phyloP scores from a whole-genome alignment of 2,329 filamentous ascomycete species.

The Talaromyces sp. region DNA sequence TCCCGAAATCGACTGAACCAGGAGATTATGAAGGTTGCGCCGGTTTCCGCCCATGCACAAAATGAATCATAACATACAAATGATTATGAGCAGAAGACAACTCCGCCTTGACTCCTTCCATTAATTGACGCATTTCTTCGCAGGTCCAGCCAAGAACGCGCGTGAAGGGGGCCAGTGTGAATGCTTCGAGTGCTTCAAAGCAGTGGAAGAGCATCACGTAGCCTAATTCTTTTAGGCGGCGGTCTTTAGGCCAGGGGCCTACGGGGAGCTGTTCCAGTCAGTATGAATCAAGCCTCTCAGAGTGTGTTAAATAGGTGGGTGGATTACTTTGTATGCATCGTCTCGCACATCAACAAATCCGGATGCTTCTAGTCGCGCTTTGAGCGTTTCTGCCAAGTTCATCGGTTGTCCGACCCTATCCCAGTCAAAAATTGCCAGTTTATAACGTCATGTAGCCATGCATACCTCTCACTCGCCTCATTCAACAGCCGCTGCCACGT shows the following conservation, averaged over 20 bases:
- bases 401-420: slow-evolving; percentile 14
- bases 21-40: background rate
- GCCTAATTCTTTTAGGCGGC: slow-evolving; percentile 25
- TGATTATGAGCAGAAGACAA: slow-evolving; percentile 22
- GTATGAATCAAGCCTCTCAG: background rate
- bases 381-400: slow-evolving; percentile 10
- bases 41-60: slow-evolving; percentile 23
- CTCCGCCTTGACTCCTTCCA: slow-evolving; percentile 23
- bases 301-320: background rate
- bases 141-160: slow-evolving; percentile 26
- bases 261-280: slow-evolving; percentile 19
- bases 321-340: slow-evolving; percentile 15
- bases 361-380: background rate
- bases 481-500: slow-evolving; percentile 17
- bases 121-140: slow-evolving; percentile 24
- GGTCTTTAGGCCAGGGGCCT: slow-evolving; percentile 28
- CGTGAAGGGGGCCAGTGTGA: slow-evolving; percentile 24
- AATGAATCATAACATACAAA: slow-evolving; percentile 23
- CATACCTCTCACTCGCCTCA: slow-evolving; percentile 16
- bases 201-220: slow-evolving; percentile 17
- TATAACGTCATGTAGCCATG: background rate
- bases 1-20: too few relatives aligned
- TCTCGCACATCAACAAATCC: slow-evolving; percentile 18
- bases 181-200: slow-evolving; percentile 24
- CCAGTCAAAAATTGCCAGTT: background rate